phyloP scores from a whole-genome alignment of 1,284 basidiomycete species.

The Amylostereum areolatum region DNA sequence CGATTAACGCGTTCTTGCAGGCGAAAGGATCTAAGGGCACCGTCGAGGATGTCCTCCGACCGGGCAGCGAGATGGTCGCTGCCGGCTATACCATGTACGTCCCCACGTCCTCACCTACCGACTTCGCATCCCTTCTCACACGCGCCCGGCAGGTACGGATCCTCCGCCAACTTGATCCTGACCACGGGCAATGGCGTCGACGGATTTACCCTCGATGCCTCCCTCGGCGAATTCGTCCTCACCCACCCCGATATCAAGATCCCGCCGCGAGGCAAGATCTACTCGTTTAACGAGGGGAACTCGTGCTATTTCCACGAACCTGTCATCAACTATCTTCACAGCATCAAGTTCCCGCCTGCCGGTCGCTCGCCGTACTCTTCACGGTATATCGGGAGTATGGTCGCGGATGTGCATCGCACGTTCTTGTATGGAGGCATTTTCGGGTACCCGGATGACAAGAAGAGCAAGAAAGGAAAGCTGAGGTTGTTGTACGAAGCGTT shows the following conservation, averaged over 20 bases:
- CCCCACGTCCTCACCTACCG: conserved; percentile 7
- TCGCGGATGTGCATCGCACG: conserved; percentile 95
- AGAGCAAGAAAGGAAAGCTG: conserved; percentile 94
- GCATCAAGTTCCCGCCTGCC: conserved; percentile 84
- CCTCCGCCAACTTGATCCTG: conserved; percentile 95
- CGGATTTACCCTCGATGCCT: conserved; percentile 95
- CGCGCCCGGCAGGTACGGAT: conserved; percentile 76
- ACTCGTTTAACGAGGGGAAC: conserved; percentile 99
- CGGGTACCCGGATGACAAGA: conserved; percentile 97
- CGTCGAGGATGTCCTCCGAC: conserved; percentile 85
- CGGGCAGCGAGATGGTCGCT: conserved; percentile 96
- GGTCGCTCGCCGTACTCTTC: conserved; percentile 84
- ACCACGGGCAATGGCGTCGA: conserved; percentile 96
- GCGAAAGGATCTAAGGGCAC: conserved; percentile 71
- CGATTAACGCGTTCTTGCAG: conserved; percentile 31
- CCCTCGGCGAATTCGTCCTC: conserved; percentile 97
- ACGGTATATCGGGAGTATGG: conserved; percentile 99
- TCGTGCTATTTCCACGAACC: conserved; percentile 90
- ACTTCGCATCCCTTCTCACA: background rate
- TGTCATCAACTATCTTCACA: conserved; percentile 84
- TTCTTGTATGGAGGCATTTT: conserved; percentile 98
- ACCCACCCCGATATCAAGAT: conserved; percentile 98
- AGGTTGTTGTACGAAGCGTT: conserved; percentile 96
- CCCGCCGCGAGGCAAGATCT: conserved; percentile 94
- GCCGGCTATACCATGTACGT: conserved; percentile 93